Base-by-base conservation (phyloP, 2,329 filamentous ascomycete species). In the Phoma sp. region DNA sequence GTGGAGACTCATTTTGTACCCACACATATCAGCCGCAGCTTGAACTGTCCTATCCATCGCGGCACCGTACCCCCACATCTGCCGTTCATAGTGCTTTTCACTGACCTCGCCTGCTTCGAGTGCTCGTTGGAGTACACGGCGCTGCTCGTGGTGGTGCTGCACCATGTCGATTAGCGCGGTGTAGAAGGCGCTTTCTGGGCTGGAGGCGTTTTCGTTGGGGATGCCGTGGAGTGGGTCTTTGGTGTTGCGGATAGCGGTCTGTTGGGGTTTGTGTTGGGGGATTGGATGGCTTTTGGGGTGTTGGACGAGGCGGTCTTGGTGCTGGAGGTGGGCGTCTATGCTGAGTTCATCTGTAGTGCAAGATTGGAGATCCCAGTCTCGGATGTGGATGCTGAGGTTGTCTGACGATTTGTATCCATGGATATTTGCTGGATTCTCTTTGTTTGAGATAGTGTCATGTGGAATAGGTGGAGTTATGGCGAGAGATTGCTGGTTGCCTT, bases 171-270 rank as follows among this genome's bases (percentile, higher is more conserved):
- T 33, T n/a, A 55, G 27, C 8, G 43, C 21, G 2, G 36, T 19
- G 13, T 47, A 55, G 25, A 55, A 55, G 5, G 31, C 22, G 6
- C 36, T 43, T 13, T 55, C 52, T 3, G 52, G 15, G 8, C n/a
- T 50, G 6, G 25, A 12, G 15, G 25, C 12, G n/a, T 43, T 12
- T 21, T 45, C 41, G 22, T 40, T 22, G 6, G 24, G 36, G 4
- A 41, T 19, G 19, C 45, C 44, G n/a, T 27, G 22, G 25, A 39
- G 19, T 21, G 39, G 2, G 10, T 32, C n/a, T 1, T 40, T 27
- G 22, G 44, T 39, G 10, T 41, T 15, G 6, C 35, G 29, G 1
- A 35, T 9, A 4, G 25, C 13, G 3, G 13, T 13, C n/a, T 40
- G 45, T 3, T 12, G 17, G 8, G 2, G 12, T 33, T 48, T 32